Evolutionary conservation across 2,329 filamentous ascomycete genomes (phyloP), one percentile per base, ranked within the genome.

Genomic region (Nigrospora sphaerica): DNA sequence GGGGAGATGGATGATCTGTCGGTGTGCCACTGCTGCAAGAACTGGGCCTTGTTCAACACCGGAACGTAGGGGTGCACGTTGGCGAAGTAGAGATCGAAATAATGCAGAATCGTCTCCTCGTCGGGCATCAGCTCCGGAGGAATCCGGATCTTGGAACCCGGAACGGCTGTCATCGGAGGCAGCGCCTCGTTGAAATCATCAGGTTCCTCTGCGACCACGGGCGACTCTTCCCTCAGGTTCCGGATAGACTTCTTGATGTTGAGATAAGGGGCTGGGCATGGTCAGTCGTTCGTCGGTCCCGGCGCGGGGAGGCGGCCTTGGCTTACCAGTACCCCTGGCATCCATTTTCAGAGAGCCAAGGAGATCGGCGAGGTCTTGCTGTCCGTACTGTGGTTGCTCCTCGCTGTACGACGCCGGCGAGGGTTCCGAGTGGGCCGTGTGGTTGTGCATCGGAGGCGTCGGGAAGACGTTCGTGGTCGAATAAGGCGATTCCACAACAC

Each of bases 31-130:
- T 96, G 90, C 38, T 89, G 83, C 59, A 93, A 95, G 57, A 97
- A 87, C 35, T 85, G 74, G 2, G 78, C 71, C 58, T 88, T 87
- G 67, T 93, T 91, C 45, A 97, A 71, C 3, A 97, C 89, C 0
- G 92, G 92, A 2, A 95, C 83, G 56, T 95, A 97, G 0, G 91
- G 91, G 59, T 97, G 93, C 32, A 96, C 86, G 55, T 96, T 84
- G 32, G 77, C 73, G 64, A 97, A 97, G 63, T 89, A 97, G 38
- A 95, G 85, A 35, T 93, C 83, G 62, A 97, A 95, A 61, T 93
- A 95, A 33, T 86, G 79, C 60, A 90, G 71, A 5, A 85, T 84
- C 33, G 88, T 88, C 39, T 88, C 83, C 32, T 96, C 89, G 31
- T 85, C 79, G 1, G 92, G 92, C 90, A 97, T 95, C 58, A 97